These are phyloP conservation scores for Pichia sp. DNA, from an alignment of 1,139 yeast species.

Conservation along the genomic window DNA sequence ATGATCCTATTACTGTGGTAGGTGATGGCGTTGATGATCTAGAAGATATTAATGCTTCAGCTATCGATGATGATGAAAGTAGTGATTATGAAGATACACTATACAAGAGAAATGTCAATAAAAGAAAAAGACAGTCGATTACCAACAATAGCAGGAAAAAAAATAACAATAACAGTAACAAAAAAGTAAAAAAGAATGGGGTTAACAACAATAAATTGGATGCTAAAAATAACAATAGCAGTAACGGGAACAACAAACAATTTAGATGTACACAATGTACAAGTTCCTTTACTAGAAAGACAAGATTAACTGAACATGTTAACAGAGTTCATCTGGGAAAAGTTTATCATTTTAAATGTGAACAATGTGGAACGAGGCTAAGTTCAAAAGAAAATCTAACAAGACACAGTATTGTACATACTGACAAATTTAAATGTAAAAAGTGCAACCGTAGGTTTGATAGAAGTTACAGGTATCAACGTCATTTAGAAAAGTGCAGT, in stretches of 20 bases:
- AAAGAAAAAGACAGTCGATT: not conserved
- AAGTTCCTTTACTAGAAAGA: slow-evolving; percentile 24
- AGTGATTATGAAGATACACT: slow-evolving; percentile 2
- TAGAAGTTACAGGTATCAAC: slow-evolving; percentile 21
- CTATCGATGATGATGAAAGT: not conserved
- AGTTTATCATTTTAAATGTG: slow-evolving; percentile 17
- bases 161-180: not conserved
- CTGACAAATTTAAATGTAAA: slow-evolving; percentile 22
- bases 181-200: no score
- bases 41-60: not conserved
- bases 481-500: slow-evolving; percentile 20
- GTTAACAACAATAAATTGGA: not conserved
- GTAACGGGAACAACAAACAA: slow-evolving; percentile 10
- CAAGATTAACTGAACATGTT: slow-evolving; percentile 22
- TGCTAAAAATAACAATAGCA: not conserved
- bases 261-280: slow-evolving; percentile 21
- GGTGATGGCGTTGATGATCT: not conserved
- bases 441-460: slow-evolving; percentile 23
- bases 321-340: slow-evolving; percentile 21
- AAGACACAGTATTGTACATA: slow-evolving; percentile 24
- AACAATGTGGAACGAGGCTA: slow-evolving; percentile 18
- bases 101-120: not conserved
- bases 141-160: not conserved
- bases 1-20: no score
- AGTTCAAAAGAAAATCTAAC: slow-evolving; percentile 23